Base-by-base conservation (phyloP, 2,329 filamentous ascomycete genomes). In the Curvularia sp. region DNA sequence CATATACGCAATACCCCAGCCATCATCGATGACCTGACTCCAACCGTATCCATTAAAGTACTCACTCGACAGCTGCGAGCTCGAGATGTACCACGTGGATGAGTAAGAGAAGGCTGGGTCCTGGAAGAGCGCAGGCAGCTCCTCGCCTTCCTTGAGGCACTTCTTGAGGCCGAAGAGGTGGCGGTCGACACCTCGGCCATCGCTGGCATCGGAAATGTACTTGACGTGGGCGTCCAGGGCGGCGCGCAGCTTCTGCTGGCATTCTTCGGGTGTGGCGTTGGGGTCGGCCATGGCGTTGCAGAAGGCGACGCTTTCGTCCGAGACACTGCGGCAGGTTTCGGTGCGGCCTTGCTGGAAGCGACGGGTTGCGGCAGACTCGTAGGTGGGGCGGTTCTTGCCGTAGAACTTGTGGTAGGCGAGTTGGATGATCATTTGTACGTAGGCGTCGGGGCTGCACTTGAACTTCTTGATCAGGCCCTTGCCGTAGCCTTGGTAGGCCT, bases 391-490 rank as follows among this genome's bases (percentile, higher is more conserved):
- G 85, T 93, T 97, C 85, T 93, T 92, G 84, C 95, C 95, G 80
- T 96, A 97, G 92, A 99, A 97, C 82, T 98, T 98, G 85, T 89
- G 89, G 84, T 99, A 99, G 39, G 95, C 95, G 53, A 98, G 88
- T 80, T 99, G 95, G 77, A 99, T 99, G 77, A 97, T 83, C 92
- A 99, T 95, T 81, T 99, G 95, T 42, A 98, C 93, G 78, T 96
- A 99, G 31, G 94, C 95, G 72, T 99, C 96, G 30, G 95, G 95
- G 26, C 91, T 96, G 86, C 92, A 97, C 82, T 93, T 96, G 88
- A 99, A 98, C 80, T 97, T 96, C 88, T 99, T 99, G 85, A 99
- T 98, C 62, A 99, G 83, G 26, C 92, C 93, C 83, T 99, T 99
- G 77, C 95, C 95, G 78, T 99, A 99, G 70, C 89, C 94, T 80